Conservation (phyloP, 2,329 filamentous ascomycete species). For the Colletotrichum kahawae region DNA sequence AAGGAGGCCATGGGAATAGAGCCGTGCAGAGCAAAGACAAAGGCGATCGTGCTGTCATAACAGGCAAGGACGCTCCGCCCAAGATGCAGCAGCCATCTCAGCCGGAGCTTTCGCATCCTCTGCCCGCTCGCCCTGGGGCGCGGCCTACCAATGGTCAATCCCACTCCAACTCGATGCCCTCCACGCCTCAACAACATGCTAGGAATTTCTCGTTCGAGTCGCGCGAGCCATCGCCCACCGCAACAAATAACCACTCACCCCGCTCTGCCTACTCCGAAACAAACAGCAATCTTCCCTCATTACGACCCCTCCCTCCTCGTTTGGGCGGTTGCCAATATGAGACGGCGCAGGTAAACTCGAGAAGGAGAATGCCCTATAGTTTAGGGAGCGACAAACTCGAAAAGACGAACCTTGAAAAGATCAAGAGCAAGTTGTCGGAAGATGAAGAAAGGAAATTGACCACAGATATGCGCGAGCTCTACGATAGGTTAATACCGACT, state of each 20-base stretch:
- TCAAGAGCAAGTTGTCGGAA: constrained; percentile 72
- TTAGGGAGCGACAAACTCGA: constrained; percentile 82
- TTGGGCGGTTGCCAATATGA: constrained; percentile 81
- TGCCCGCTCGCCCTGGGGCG: constrained; percentile 26
- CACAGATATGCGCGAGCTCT: constrained; percentile 84
- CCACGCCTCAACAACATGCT: constrained; percentile 88
- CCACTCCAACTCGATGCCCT: constrained; percentile 89
- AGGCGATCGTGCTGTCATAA: constrained; percentile 66
- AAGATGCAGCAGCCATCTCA: constrained; percentile 57
- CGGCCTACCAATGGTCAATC: constrained; percentile 33
- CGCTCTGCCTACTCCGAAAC: constrained; percentile 91
- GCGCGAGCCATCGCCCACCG: constrained; percentile 78
- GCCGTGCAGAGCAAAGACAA: constrained; percentile 60
- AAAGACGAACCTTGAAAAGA: constrained; percentile 71
- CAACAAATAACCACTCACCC: constrained; percentile 80
- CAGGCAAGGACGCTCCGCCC: constrained; percentile 56
- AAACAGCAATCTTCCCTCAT: constrained; percentile 73
- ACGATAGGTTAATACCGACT: constrained; percentile 83
- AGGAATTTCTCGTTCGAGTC: constrained; percentile 83
- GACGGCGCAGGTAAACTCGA: constrained; percentile 80
- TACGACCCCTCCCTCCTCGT: constrained; percentile 66
- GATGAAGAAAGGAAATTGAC: constrained; percentile 79
- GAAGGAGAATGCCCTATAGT: constrained; percentile 90
- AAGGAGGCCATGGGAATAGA: constrained; percentile 71
- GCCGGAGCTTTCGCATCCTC: constrained; percentile 30